Evolutionary conservation across 1,284 basidiomycete genomes (phyloP).

Genomic region (Afroboletus lepidellus): DNA sequence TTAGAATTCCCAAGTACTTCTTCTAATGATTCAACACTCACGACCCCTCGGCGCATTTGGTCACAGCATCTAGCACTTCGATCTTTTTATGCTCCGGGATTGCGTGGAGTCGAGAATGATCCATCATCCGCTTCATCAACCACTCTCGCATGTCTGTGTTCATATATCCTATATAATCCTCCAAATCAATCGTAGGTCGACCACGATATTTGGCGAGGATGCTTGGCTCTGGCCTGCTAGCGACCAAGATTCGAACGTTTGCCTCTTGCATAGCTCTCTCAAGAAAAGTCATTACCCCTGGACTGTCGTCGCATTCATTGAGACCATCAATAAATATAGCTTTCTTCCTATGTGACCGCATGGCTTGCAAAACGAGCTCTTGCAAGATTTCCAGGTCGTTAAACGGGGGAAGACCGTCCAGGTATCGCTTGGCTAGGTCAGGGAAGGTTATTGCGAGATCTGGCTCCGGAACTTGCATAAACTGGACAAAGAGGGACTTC

Average conservation of each 20-base stretch:
- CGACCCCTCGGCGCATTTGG: constrained; percentile 18
- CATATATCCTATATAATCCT: constrained; percentile 23
- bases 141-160: constrained; percentile 25
- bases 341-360: constrained; percentile 25
- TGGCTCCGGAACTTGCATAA: constrained; percentile 25
- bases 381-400: constrained; percentile 12
- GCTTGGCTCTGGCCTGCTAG: constrained; percentile 25
- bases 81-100: constrained; percentile 26
- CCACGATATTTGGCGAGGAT: constrained; percentile 18
- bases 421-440: constrained; percentile 12
- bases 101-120: constrained; percentile 21
- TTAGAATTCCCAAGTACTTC: neutral
- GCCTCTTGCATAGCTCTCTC: constrained; percentile 24
- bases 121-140: constrained; percentile 29
- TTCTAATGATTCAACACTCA: constrained; percentile 10
- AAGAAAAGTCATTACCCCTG: constrained; percentile 22
- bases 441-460: constrained; percentile 23
- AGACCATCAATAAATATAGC: constrained; percentile 27
- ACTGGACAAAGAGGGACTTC: constrained; percentile 29
- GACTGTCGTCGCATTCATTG: constrained; percentile 28
- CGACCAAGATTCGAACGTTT: constrained; percentile 25
- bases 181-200: constrained; percentile 23
- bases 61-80: constrained; percentile 23
- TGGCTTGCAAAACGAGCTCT: constrained; percentile 26
- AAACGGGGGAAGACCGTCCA: constrained; percentile 22